Base-by-base conservation (phyloP, 345 rosid species). In the Xanthoceras sorbifolium region DNA sequence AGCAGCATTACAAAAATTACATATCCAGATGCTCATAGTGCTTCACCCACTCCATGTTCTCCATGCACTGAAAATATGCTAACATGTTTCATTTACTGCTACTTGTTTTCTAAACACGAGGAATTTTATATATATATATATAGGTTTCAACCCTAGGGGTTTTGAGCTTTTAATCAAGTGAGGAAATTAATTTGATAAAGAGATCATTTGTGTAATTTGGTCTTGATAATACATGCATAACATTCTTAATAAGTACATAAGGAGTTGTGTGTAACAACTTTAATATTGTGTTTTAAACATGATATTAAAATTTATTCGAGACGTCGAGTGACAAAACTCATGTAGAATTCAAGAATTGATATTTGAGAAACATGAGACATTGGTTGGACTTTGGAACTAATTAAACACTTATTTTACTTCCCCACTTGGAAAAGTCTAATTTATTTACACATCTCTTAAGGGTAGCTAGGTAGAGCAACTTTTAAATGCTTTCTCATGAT, bases 21-120 rank as follows among this genome's bases (percentile, higher is more conserved):
- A 50, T 57, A 28, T 80, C 82, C 82, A 86, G 25, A 78, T 69
- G 85, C 79, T 75, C 55, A 44, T 76, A 18, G 84, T 84, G 87
- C 82, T 80, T 86, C 81, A 67, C 86, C 81, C 82, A 66, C 75
- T 74, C 25, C 76, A 67, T 74, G 67, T 78, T 83, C 64, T 73
- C 64, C 72, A 57, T 83, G 76, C 26, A 72, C 83, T 76, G 78
- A 79, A 81, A 74, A 67, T 67, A 62, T 57, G 84, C 77, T 59
- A 11, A n/a, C 72, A 68, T 69, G 84, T 82, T 74, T 76, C 65
- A 64, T 69, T 77, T 79, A 18, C 52, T 72, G 81, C 71, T 55
- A 29, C 64, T 23, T 65, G 26, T 72, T 81, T 76, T 62, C 67
- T 67, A 72, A 71, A 69, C 80, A 73, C 60, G 55, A 76, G 64